Conservation (phyloP, 768 basidiomycete species). For the Tulasnella sp. region DNA sequence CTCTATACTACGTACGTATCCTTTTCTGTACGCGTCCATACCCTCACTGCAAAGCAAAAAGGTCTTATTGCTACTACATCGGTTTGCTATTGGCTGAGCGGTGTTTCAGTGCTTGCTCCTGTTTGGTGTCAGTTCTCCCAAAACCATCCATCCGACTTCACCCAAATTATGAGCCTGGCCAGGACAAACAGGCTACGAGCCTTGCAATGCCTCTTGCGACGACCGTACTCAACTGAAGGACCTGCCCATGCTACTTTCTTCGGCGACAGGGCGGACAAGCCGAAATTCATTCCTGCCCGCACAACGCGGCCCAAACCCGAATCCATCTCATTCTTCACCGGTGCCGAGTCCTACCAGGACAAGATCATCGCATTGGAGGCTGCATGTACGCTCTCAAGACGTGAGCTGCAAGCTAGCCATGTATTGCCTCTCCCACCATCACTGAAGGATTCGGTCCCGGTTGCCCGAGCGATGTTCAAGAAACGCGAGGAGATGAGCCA, state of each 20-base stretch:
- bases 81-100: no score
- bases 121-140: no score
- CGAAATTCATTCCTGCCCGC: background rate
- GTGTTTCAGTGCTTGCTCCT: no score
- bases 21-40: no score
- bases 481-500: slow-evolving; percentile 43
- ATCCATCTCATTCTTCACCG: slow-evolving; percentile 77
- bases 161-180: no score
- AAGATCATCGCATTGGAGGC: slow-evolving; percentile 52
- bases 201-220: background rate
- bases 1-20: no score
- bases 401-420: slow-evolving; percentile 47
- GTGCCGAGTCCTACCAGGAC: slow-evolving; percentile 62
- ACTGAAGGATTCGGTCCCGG: slow-evolving; percentile 36
- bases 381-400: slow-evolving; percentile 46
- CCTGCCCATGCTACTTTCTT: background rate
- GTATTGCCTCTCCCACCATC: slow-evolving; percentile 60
- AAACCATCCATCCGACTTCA: no score
- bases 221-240: background rate
- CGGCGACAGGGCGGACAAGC: background rate
- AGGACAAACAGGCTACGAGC: background rate
- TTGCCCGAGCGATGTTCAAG: slow-evolving; percentile 57
- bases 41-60: no score
- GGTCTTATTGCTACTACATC: no score
- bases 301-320: slow-evolving; percentile 32